Conservation (phyloP, 148 eudicot genomes). For the Amaranthus cruentus region DNA sequence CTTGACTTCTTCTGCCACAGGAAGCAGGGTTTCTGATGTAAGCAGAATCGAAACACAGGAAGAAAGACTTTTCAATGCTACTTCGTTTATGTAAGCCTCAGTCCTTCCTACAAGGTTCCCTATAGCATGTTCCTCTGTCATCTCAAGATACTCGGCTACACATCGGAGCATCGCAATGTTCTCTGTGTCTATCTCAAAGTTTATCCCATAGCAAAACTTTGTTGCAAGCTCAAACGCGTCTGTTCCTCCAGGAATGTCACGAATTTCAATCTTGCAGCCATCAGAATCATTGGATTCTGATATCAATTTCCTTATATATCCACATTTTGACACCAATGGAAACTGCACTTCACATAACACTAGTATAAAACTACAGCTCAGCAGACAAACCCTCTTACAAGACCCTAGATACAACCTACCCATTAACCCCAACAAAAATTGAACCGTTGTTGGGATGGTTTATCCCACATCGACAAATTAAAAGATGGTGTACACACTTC, state of each 20-base stretch:
- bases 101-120: conserved; percentile 62
- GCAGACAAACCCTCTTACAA: background rate
- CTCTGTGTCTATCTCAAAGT: conserved; percentile 62
- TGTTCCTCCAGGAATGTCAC: conserved; percentile 77
- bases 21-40: conserved; percentile 50
- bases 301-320: conserved; percentile 60
- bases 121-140: conserved; percentile 78
- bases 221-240: conserved; percentile 84
- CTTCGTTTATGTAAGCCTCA: conserved; percentile 62
- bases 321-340: conserved; percentile 80
- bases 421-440: no score
- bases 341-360: conserved; percentile 43
- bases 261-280: conserved; percentile 39
- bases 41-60: conserved; percentile 58
- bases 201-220: conserved; percentile 86
- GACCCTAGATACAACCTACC: no score
- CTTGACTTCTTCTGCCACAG: conserved; percentile 67
- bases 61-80: conserved; percentile 60
- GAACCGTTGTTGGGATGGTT: background rate
- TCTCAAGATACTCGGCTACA: conserved; percentile 77
- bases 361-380: conserved; percentile 2
- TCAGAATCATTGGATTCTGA: conserved; percentile 50
- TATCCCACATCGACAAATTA: background rate
- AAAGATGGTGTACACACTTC: background rate
- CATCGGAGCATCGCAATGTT: conserved; percentile 78